These are phyloP conservation scores for Ceratobasidium papillatum DNA, from an alignment of 1,284 basidiomycete genomes.

Conservation along the genomic window DNA sequence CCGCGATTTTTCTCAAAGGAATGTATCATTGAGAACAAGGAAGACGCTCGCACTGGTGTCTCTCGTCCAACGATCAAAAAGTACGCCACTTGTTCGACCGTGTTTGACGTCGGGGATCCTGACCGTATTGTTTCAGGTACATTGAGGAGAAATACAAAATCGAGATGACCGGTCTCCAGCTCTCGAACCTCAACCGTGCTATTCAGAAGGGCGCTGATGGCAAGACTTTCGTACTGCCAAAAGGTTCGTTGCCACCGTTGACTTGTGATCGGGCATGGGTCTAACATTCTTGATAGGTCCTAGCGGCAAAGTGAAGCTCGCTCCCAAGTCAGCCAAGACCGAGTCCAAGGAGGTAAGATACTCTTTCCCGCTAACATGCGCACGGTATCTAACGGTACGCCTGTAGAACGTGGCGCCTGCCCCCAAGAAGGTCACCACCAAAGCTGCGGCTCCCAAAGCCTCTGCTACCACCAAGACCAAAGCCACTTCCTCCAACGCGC, in stretches of 20 bases:
- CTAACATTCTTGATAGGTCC: slow-evolving; percentile 26
- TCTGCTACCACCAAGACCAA: slow-evolving; percentile 44
- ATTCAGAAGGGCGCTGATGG: slow-evolving; percentile 41
- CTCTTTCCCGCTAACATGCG: slow-evolving; percentile 7
- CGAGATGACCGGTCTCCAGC: slow-evolving; percentile 36
- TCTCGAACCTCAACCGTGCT: slow-evolving; percentile 41
- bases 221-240: slow-evolving; percentile 42
- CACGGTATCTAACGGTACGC: neutral
- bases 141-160: slow-evolving; percentile 42
- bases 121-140: slow-evolving; percentile 32
- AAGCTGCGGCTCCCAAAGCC: slow-evolving; percentile 38
- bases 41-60: slow-evolving; percentile 42
- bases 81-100: slow-evolving; percentile 24
- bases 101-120: slow-evolving; percentile 6
- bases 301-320: slow-evolving; percentile 45
- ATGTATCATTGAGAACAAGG: slow-evolving; percentile 41
- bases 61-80: slow-evolving; percentile 44
- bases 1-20: too few relatives aligned
- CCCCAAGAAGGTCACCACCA: slow-evolving; percentile 23
- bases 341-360: slow-evolving; percentile 41
- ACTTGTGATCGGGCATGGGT: neutral
- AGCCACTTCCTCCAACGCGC: slow-evolving; percentile 14
- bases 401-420: slow-evolving; percentile 26
- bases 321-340: slow-evolving; percentile 39
- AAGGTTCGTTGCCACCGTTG: slow-evolving; percentile 34